These are phyloP conservation scores for Pseudogymnoascus sp. DNA, from an alignment of 2,329 filamentous ascomycete species.

Conservation along the genomic window DNA sequence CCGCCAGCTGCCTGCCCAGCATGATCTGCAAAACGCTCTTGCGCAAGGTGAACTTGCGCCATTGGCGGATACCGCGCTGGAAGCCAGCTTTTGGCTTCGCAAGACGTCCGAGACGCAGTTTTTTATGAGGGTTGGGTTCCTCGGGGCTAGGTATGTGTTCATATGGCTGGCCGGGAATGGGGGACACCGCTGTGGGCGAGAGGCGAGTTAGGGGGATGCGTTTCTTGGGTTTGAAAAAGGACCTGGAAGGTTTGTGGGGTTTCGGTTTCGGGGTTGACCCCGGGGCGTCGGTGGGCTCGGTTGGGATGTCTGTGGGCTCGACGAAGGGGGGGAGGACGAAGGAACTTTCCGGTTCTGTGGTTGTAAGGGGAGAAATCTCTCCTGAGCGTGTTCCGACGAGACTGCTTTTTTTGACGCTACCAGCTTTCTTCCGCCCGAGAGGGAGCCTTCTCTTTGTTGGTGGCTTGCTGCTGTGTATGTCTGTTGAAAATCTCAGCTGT, in stretches of 20 bases:
- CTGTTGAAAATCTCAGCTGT: background rate
- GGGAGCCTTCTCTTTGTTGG: background rate
- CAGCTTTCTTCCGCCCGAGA: background rate
- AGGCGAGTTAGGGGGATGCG: background rate
- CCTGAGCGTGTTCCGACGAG: background rate
- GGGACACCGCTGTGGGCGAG: background rate
- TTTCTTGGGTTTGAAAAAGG: background rate
- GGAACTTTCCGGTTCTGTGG: background rate
- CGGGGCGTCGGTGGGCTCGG: background rate
- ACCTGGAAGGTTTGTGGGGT: background rate
- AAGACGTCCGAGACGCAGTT: background rate
- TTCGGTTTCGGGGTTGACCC: background rate
- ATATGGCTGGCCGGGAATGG: background rate
- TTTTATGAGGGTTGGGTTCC: background rate
- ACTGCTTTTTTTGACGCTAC: background rate
- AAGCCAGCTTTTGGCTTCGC: background rate
- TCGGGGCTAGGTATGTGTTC: background rate
- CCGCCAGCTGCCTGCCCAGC: slow-evolving; percentile 22
- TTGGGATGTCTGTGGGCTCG: background rate
- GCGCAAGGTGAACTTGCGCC: slow-evolving; percentile 15
- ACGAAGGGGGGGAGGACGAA: background rate
- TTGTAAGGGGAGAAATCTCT: background rate
- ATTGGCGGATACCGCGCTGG: slow-evolving; percentile 12
- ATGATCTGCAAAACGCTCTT: slow-evolving; percentile 20
- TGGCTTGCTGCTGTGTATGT: background rate